Percentiles rank a stretch among this genome's conserved stretches.
Evolutionary conservation across 768 basidiomycete species (phyloP).

Genomic region (Strobilomyces confusus): DNA sequence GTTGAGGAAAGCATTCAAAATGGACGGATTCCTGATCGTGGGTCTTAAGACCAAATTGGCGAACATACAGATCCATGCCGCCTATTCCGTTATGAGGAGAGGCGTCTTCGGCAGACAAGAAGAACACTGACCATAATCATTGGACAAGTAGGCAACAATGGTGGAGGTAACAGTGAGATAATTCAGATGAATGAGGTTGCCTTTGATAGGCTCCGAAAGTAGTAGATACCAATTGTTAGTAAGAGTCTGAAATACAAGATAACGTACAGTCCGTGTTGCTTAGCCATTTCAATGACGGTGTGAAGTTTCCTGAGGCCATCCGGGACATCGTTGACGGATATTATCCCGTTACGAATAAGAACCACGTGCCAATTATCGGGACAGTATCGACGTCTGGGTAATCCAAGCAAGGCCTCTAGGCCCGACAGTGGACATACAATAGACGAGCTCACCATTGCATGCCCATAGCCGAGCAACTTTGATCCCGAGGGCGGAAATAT

Average conservation of each 20-base stretch:
- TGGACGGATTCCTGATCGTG: slow-evolving; percentile 51
- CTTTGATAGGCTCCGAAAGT: slow-evolving; percentile 17
- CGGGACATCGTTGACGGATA: slow-evolving; percentile 53
- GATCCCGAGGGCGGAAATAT: slow-evolving; percentile 53
- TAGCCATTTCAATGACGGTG: slow-evolving; percentile 50
- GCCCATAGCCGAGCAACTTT: slow-evolving; percentile 67
- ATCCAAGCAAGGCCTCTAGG: slow-evolving; percentile 6
- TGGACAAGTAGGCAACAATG: slow-evolving; percentile 48
- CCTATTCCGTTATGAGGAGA: slow-evolving; percentile 34
- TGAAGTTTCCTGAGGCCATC: slow-evolving; percentile 65
- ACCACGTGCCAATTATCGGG: slow-evolving; percentile 58
- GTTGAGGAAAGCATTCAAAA: slow-evolving; percentile 52
- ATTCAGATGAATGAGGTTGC: no score
- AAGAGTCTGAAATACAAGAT: slow-evolving; percentile 46
- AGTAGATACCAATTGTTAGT: slow-evolving; percentile 61
- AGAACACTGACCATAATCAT: slow-evolving; percentile 49
- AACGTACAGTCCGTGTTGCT: slow-evolving; percentile 50
- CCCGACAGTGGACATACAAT: neutral
- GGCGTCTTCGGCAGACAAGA: neutral
- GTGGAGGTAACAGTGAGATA: slow-evolving; percentile 25
- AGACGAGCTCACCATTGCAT: slow-evolving; percentile 51
- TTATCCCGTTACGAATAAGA: slow-evolving; percentile 54
- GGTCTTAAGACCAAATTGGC: slow-evolving; percentile 35
- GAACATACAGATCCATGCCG: slow-evolving; percentile 65
- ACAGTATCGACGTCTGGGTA: slow-evolving; percentile 46